Base-by-base conservation (phyloP, 2,329 filamentous ascomycete species). In the Clathrospora elynae region DNA sequence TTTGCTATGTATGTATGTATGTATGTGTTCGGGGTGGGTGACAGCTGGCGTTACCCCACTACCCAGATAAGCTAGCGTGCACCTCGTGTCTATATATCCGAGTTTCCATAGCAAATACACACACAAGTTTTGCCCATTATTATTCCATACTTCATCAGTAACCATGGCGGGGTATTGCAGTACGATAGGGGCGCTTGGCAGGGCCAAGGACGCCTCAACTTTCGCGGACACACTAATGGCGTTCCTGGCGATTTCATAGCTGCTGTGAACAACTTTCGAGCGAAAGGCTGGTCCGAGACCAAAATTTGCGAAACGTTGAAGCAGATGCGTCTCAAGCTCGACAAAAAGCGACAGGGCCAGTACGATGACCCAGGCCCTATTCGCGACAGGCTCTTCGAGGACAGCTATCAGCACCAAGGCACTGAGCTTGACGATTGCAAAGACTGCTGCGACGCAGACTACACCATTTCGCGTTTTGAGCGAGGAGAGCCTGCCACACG, bases 141-240 rank as follows among this genome's bases (percentile, higher is more conserved):
- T n/a, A n/a, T n/a, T n/a, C n/a, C n/a, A n/a, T n/a, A n/a, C n/a
- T n/a, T n/a, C n/a, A n/a, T n/a, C n/a, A n/a, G 42, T n/a, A 50
- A 51, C 11, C 35, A 55, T 24, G 43, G 52, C 22, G 54, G 54
- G 17, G 54, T 61, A 8, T 12, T 61, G 20, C 49, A 53, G 34
- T 59, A 57, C 41, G 54, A 61, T 24, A 46, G 33, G 9, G 48
- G 40, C 16, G 55, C 49, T 6, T 52, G 53, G 55, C 5, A 45
- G 22, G 46, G 28, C 17, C 19, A 49, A 28, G 53, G 49, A n/a
- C 44, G 36, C 2, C 47, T 51, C 4, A 48, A 42, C 25, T 49
- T 37, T 20, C 34, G 35, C 17, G 45, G 48, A 19, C 42, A 49
- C 24, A 36, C 45, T 1, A 49, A 51, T 16, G 45, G 53, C 14